Evolutionary conservation across 257 asterid species (phyloP), one percentile per base, ranked within the genome.

Genomic region (Rhazya stricta): DNA sequence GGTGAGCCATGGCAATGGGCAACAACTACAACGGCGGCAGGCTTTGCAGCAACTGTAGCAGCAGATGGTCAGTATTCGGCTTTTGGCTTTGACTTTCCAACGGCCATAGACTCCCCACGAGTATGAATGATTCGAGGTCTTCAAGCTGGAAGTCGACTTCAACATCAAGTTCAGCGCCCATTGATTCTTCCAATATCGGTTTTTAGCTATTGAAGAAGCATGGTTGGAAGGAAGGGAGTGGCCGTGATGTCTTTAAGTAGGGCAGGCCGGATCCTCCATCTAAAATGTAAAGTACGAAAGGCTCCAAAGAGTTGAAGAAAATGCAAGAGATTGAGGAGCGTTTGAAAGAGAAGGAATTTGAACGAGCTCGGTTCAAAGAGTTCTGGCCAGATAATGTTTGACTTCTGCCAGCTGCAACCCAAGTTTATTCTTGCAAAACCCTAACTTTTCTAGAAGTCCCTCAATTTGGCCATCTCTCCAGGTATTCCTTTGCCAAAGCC

Each of bases 311-410:
- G 92, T 83, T 84, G 82, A 90, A 83, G 89, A 90, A 94, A 82
- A 66, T 86, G 82, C 83, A 78, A 69, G 94, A 89, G 81, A 66
- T 88, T 13, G 98, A 94, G 84, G 77, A 88, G 83, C 89, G 68
- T 48, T 37, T 88, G 84, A 87, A 90, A 76, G 97, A 94, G 90
- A 81, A 70, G 77, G 97, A 91, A 83, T 89, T 91, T 42, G 98
- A 91, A 61, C 87, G 86, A 75, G 88, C 81, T 30, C 88, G 88
- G 71, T 90, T 84, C 86, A 81, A 96, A 83, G 93, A 85, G 85
- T 94, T 94, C 80, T 94, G 97, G 98, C 97, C 97, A 23, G 98
- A 94, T 72, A 94, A 94, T 27, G 94, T 94, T 76, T 94, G 88
- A 88, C 3, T 68, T 41, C 5, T 18, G 21, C 51, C 32, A 29